Base-by-base conservation (phyloP, 805 yeast species). In the Pichia thaimueangensis region DNA sequence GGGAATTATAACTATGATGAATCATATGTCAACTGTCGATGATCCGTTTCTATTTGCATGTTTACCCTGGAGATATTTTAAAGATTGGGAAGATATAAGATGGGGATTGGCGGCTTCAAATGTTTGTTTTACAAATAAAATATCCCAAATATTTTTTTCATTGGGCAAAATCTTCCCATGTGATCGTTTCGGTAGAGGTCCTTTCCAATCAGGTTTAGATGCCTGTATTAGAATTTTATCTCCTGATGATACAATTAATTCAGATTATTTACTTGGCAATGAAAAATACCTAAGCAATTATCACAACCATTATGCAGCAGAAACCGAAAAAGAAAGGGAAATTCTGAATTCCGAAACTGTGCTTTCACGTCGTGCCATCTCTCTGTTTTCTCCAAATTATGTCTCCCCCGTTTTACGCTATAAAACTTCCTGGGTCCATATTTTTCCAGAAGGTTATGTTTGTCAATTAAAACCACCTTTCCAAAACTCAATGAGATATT, bases 21-120 rank as follows among this genome's bases (percentile, higher is more conserved):
- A 89, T 60, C 96, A 88, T 57, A 85, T 86, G 93, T 82, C 89
- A 3, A 84, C 74, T 25, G 84, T 87, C 20, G 98, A 91, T 59
- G 98, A 91, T 56, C 98, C 98, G 0, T 71, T 85, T 28, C 65
- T 86, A 34, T 91, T 94, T 86, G 95, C 94, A 0, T 75, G 83
- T 28, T 68, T 89, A 45, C 96, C 97, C 0, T 72, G 80, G 75
- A 69, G 77, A 30, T 76, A 74, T 51, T 83, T 76, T 51, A 61
- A 67, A 12, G 75, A 78, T 43, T 64, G 84, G 15, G 83, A 79
- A 48, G 73, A 76, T 41, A 76, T 87, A 41, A 71, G 98, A 55
- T 91, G 97, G 97, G 89, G 96, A 5, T 69, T 93, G 42, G 98
- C 95, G 0, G 98, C 98, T 10, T 77, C 82, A 39, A 89, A 93